phyloP scores from a whole-genome alignment of 108 stramenopile species.

The Poteriospumella lacustris region DNA sequence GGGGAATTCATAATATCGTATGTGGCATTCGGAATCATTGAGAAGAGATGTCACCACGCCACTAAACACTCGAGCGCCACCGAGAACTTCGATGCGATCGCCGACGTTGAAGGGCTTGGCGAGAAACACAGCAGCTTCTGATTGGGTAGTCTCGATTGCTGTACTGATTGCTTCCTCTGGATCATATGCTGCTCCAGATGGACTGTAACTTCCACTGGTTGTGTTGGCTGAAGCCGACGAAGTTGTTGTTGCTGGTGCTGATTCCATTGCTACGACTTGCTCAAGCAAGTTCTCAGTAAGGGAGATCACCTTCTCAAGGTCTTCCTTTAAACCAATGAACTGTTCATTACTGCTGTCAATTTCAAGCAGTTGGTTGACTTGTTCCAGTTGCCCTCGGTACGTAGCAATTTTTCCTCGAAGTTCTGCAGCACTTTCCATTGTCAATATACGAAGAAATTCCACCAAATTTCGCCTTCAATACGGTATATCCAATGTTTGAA shows the following conservation, averaged over 20 bases:
- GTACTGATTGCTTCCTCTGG: too few species aligned
- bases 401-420: too few species aligned
- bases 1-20: neutral
- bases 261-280: neutral
- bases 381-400: constrained; percentile 17
- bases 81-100: constrained; percentile 4
- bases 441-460: too few species aligned
- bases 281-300: constrained; percentile 7
- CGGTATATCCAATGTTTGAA: too few species aligned
- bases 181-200: too few species aligned
- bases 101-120: neutral
- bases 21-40: neutral
- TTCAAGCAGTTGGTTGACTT: constrained; percentile 1
- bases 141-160: too few species aligned
- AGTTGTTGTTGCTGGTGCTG: too few species aligned
- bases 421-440: too few species aligned
- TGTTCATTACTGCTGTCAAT: neutral
- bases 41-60: neutral
- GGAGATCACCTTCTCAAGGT: constrained; percentile 1
- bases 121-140: too few species aligned
- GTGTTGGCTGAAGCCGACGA: too few species aligned
- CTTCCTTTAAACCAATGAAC: neutral
- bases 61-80: neutral
- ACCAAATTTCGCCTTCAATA: too few species aligned
- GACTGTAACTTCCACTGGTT: too few species aligned